Conservation (phyloP, 257 asterid species). For the Nicotiana sylvestris region DNA sequence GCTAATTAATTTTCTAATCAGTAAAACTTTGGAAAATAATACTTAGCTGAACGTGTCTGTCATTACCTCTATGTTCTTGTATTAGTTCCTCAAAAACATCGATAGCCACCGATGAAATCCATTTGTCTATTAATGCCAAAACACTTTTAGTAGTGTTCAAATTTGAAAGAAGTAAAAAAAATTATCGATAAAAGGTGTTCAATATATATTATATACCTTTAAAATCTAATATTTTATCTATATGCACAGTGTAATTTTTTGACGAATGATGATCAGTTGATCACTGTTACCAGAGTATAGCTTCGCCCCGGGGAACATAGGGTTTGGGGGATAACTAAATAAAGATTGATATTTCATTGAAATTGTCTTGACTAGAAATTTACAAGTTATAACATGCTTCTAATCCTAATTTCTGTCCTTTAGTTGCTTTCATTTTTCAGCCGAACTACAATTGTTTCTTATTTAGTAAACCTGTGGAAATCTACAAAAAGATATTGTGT, state of each 20-base stretch:
- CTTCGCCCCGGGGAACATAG: not conserved
- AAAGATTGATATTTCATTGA: not conserved
- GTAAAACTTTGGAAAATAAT: not conserved
- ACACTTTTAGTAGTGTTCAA: not conserved
- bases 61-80: slow-evolving; percentile 27
- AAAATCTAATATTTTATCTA: too few species aligned
- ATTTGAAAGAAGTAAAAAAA: too few species aligned
- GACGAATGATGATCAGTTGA: too few species aligned
- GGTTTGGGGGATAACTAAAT: not conserved
- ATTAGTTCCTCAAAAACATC: slow-evolving; percentile 45
- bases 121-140: slow-evolving; percentile 31
- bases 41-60: slow-evolving; percentile 22
- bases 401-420: slow-evolving; percentile 40
- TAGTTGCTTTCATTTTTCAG: slow-evolving; percentile 38
- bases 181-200: too few species aligned
- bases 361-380: slow-evolving; percentile 20
- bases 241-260: too few species aligned
- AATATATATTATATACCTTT: too few species aligned
- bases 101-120: slow-evolving; percentile 56
- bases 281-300: too few species aligned
- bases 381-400: slow-evolving; percentile 25
- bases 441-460: slow-evolving; percentile 24
- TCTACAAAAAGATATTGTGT: not conserved
- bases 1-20: not conserved
- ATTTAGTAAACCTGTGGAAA: not conserved